Percentiles rank a stretch among this genome's conserved stretches.
phyloP scores from a whole-genome alignment of 768 basidiomycete genomes.

The Naganishia kalamii region DNA sequence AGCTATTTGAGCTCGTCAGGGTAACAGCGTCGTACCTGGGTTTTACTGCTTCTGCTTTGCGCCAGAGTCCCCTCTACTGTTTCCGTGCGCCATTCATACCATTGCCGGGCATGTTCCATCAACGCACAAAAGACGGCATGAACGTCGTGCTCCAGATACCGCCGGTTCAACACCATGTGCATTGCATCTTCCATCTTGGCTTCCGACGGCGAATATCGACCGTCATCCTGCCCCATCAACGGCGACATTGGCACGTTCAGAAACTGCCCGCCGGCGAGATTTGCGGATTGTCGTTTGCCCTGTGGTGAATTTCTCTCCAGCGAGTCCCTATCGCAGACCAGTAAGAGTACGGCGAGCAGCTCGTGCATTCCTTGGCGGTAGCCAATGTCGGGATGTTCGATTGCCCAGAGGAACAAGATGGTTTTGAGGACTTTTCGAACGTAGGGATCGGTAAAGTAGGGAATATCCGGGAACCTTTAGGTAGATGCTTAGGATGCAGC shows the following conservation, averaged over 20 bases:
- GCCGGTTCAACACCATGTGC: slow-evolving; percentile 30
- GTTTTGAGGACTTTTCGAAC: slow-evolving; percentile 77
- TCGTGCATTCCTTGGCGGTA: slow-evolving; percentile 99
- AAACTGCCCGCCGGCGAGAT: neutral
- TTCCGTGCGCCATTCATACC: slow-evolving; percentile 55
- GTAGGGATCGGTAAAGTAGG: slow-evolving; percentile 70
- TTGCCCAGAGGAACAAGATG: slow-evolving; percentile 76
- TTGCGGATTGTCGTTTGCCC: neutral
- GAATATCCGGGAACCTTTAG: slow-evolving; percentile 84
- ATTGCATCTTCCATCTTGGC: slow-evolving; percentile 1
- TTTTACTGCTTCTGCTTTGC: neutral
- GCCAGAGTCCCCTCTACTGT: slow-evolving; percentile 30
- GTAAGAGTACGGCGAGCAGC: slow-evolving; percentile 77
- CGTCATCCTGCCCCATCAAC: neutral
- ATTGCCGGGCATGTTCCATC: slow-evolving; percentile 72
- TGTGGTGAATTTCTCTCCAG: slow-evolving; percentile 37
- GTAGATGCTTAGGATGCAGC: neutral
- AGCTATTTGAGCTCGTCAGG: neutral
- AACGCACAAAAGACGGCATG: slow-evolving; percentile 73
- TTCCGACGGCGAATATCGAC: slow-evolving; percentile 16
- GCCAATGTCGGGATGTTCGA: slow-evolving; percentile 71
- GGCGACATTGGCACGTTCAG: slow-evolving; percentile 3
- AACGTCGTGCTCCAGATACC: slow-evolving; percentile 59
- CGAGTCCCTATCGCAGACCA: slow-evolving; percentile 77
- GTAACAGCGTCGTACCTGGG: slow-evolving; percentile 31